Conservation (phyloP, 805 yeast genomes). For the Ogataea neopini region DNA sequence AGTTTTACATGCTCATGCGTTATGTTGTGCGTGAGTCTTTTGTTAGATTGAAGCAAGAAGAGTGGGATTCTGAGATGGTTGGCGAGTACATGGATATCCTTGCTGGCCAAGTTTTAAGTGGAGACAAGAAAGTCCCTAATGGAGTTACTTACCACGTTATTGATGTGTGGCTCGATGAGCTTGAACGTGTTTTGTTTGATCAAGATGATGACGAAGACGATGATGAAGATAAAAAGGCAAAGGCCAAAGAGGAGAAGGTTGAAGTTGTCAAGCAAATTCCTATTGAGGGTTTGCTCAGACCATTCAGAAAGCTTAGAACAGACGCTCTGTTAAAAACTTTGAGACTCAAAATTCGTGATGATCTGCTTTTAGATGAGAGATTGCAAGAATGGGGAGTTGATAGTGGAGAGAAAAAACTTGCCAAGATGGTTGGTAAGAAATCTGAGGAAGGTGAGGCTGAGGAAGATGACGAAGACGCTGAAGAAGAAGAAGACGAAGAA, state of each 20-base stretch:
- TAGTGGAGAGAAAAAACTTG: conserved; percentile 24
- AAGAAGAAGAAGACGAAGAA: conserved; percentile 32
- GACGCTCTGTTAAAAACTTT: conserved; percentile 60
- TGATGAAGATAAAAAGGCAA: conserved; percentile 44
- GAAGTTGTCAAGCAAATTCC: conserved; percentile 51
- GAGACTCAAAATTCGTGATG: conserved; percentile 63
- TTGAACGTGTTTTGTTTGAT: conserved; percentile 63
- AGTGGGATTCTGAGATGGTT: conserved; percentile 57
- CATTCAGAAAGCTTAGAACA: conserved; percentile 55
- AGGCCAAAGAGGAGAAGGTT: conserved; percentile 27
- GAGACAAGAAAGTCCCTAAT: conserved; percentile 59
- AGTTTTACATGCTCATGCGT: conserved; percentile 79
- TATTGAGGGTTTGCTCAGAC: conserved; percentile 52
- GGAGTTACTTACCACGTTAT: conserved; percentile 83
- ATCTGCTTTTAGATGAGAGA: conserved; percentile 65
- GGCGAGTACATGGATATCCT: conserved; percentile 43
- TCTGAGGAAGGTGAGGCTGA: background rate
- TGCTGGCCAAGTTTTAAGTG: conserved; percentile 43
- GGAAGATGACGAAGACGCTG: conserved; percentile 21
- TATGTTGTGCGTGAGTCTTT: conserved; percentile 68
- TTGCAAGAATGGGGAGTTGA: conserved; percentile 63
- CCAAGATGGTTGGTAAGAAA: conserved; percentile 22
- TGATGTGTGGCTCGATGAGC: conserved; percentile 83
- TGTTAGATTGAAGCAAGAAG: conserved; percentile 48
- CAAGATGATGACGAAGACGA: conserved; percentile 48